A percentile compares a stretch with the other conserved stretches of the same genome.
phyloP scores from a whole-genome alignment of 2,329 filamentous ascomycete genomes.

The Mollisia scopiformis region DNA sequence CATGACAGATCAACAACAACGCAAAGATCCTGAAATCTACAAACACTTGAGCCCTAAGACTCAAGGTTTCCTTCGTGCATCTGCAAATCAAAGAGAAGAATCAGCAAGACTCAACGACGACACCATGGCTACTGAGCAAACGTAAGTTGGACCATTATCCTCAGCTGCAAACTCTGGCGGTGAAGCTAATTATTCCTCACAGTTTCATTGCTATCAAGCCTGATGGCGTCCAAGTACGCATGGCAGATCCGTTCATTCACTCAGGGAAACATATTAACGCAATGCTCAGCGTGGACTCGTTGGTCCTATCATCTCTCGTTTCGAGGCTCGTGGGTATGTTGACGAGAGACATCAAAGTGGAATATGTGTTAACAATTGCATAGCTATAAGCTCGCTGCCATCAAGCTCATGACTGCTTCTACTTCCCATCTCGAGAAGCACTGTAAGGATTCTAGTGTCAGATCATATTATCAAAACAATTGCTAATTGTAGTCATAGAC shows the following conservation, averaged over 20 bases:
- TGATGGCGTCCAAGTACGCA: slow-evolving; percentile 92
- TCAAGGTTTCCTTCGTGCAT: slow-evolving; percentile 43
- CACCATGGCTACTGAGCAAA: slow-evolving; percentile 82
- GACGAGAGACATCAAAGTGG: neutral
- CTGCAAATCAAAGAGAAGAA: slow-evolving; percentile 38
- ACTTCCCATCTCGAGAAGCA: slow-evolving; percentile 98
- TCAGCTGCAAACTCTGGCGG: slow-evolving; percentile 24
- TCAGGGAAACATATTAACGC: neutral
- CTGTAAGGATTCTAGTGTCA: slow-evolving; percentile 63
- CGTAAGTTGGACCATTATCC: slow-evolving; percentile 53
- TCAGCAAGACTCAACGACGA: slow-evolving; percentile 38
- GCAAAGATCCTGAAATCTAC: slow-evolving; percentile 46
- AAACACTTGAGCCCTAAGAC: slow-evolving; percentile 51
- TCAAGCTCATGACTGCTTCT: slow-evolving; percentile 89
- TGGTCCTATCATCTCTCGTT: slow-evolving; percentile 96
- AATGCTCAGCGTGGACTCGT: slow-evolving; percentile 83
- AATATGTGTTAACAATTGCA: slow-evolving; percentile 8
- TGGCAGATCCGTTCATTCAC: neutral
- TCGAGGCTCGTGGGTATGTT: slow-evolving; percentile 89
- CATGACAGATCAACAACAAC: slow-evolving; percentile 28
- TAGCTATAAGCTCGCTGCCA: slow-evolving; percentile 96
- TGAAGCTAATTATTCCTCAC: slow-evolving; percentile 37
- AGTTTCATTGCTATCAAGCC: slow-evolving; percentile 99
- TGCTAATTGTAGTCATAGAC: slow-evolving; percentile 53
- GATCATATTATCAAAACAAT: slow-evolving; percentile 7